These are phyloP conservation scores for Podospora didyma DNA, from an alignment of 495 filamentous ascomycete genomes.

Conservation along the genomic window DNA sequence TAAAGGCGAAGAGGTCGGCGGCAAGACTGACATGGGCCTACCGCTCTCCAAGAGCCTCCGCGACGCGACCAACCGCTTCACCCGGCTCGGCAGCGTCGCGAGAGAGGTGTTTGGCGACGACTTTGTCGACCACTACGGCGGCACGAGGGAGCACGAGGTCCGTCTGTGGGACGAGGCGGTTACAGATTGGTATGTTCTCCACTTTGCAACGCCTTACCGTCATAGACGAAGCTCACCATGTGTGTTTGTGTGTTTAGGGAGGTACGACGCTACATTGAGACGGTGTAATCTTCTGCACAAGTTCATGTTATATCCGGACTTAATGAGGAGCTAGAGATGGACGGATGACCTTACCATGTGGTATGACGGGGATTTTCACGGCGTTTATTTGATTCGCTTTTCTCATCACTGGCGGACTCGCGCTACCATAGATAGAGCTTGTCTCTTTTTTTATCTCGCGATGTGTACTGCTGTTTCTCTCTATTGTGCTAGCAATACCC, in stretches of 20 bases:
- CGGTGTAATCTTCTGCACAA: slow-evolving; percentile 53
- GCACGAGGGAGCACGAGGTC: slow-evolving; percentile 89
- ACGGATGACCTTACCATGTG: too few relatives aligned
- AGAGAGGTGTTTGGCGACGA: slow-evolving; percentile 89
- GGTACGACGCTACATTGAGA: slow-evolving; percentile 70
- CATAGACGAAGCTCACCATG: slow-evolving; percentile 10
- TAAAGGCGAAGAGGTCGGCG: slow-evolving; percentile 76
- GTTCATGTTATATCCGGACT: too few relatives aligned
- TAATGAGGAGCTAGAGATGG: too few relatives aligned
- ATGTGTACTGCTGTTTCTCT: too few relatives aligned
- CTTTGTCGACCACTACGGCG: slow-evolving; percentile 93
- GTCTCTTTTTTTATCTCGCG: too few relatives aligned
- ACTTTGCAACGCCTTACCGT: neutral
- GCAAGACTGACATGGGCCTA: slow-evolving; percentile 58
- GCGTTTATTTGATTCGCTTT: too few relatives aligned
- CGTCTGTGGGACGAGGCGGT: slow-evolving; percentile 91
- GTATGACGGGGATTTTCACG: too few relatives aligned
- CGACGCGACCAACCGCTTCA: slow-evolving; percentile 77
- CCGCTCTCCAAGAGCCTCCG: slow-evolving; percentile 76
- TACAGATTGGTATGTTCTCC: slow-evolving; percentile 79
- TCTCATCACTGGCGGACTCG: too few relatives aligned
- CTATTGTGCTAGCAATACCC: too few relatives aligned
- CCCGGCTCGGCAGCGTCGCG: slow-evolving; percentile 71
- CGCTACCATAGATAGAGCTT: too few relatives aligned
- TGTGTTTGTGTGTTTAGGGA: slow-evolving; percentile 40